phyloP scores from a whole-genome alignment of 352 stramenopile genomes.

The Pythium vanterpoolii region DNA sequence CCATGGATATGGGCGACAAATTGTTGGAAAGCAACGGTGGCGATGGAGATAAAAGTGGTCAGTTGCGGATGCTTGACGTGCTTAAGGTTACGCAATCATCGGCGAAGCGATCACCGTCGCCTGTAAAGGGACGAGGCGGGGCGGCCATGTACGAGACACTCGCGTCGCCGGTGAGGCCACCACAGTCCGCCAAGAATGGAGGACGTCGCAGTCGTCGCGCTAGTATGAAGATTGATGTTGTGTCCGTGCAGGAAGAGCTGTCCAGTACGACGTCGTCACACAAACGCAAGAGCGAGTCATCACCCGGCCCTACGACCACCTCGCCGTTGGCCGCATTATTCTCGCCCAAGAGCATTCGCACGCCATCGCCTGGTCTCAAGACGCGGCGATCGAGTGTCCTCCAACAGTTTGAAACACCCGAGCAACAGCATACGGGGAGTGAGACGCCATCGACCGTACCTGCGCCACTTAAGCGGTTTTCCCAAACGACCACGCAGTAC shows the following conservation, averaged over 20 bases:
- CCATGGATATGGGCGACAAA: neutral
- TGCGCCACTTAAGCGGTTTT: constrained; percentile 17
- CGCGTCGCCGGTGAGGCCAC: constrained; percentile 8
- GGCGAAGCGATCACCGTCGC: constrained; percentile 5
- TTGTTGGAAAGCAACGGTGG: constrained; percentile 4
- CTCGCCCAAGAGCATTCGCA: constrained; percentile 16
- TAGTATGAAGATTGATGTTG: constrained; percentile 20
- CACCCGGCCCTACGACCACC: no score
- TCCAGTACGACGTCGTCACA: neutral
- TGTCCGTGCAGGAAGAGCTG: constrained; percentile 9
- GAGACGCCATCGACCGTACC: constrained; percentile 18
- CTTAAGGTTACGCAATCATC: constrained; percentile 10
- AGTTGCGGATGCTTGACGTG: constrained; percentile 5
- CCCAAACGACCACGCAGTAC: constrained; percentile 3
- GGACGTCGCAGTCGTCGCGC: constrained; percentile 2
- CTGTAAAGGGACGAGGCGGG: constrained; percentile 3
- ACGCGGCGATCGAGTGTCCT: constrained; percentile 22
- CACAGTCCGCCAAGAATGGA: neutral
- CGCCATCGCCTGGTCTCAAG: constrained; percentile 21
- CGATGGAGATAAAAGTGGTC: neutral
- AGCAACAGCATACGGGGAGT: constrained; percentile 16
- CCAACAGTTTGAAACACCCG: constrained; percentile 19
- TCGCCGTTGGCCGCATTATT: constrained; percentile 17
- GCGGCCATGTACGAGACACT: neutral
- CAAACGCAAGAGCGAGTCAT: constrained; percentile 23